These are phyloP conservation scores for Seminavis robusta DNA, from an alignment of 108 stramenopile species.

Conservation along the genomic window DNA sequence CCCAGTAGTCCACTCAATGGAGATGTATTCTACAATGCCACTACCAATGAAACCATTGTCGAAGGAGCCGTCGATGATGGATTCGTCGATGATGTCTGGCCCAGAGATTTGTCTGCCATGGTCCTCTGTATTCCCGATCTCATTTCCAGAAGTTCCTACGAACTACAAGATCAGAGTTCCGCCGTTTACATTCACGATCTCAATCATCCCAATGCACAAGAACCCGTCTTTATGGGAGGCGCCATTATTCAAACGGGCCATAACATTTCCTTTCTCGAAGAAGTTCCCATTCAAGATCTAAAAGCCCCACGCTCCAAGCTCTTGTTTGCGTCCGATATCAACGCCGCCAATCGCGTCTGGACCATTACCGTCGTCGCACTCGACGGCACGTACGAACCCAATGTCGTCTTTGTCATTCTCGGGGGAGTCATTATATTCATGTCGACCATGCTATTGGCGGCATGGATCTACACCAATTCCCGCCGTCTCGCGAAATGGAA, in stretches of 20 bases:
- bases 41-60: background rate
- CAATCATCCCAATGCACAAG: slow-evolving; percentile 3
- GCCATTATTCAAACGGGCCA: background rate
- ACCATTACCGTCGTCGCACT: slow-evolving; percentile 19
- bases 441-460: slow-evolving; percentile 14
- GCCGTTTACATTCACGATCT: slow-evolving; percentile 29
- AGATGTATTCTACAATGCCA: no score
- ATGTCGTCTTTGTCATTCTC: background rate
- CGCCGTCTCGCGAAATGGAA: background rate
- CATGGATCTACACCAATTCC: slow-evolving; percentile 15
- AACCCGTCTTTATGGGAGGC: slow-evolving; percentile 25
- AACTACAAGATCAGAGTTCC: background rate
- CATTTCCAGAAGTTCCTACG: slow-evolving; percentile 3
- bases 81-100: slow-evolving; percentile 11
- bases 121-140: slow-evolving; percentile 33
- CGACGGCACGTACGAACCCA: background rate
- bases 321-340: slow-evolving; percentile 5
- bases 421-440: slow-evolving; percentile 14
- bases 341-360: slow-evolving; percentile 24
- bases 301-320: background rate
- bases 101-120: slow-evolving; percentile 22
- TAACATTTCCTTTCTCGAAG: background rate
- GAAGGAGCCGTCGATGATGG: background rate
- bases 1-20: no score
- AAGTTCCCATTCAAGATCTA: background rate